phyloP scores from a whole-genome alignment of 495 filamentous ascomycete species.

The Aspergillus nanangensis region DNA sequence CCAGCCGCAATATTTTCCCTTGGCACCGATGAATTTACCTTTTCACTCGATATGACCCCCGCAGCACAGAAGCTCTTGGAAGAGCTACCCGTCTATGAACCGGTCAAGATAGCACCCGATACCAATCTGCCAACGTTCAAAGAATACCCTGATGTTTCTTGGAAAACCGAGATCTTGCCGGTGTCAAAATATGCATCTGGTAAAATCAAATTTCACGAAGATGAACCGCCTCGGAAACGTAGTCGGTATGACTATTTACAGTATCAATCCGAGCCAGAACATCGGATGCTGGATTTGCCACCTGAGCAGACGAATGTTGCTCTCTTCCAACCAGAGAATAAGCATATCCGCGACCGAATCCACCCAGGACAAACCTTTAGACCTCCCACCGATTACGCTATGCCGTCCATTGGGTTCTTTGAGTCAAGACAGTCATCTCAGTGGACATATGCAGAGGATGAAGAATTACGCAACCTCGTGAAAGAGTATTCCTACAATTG shows the following conservation, averaged over 20 bases:
- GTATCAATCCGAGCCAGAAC: constrained; percentile 59
- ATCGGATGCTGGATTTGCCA: constrained; percentile 45
- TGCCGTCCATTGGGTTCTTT: constrained; percentile 86
- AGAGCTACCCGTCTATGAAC: constrained; percentile 75
- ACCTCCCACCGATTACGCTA: constrained; percentile 82
- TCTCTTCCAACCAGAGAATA: constrained; percentile 85
- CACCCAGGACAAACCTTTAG: constrained; percentile 91
- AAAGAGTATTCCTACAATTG: constrained; percentile 96
- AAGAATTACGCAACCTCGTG: constrained; percentile 77
- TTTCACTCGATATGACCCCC: constrained; percentile 70
- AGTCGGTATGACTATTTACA: constrained; percentile 73
- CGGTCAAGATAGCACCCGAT: constrained; percentile 55
- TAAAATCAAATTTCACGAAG: constrained; percentile 65
- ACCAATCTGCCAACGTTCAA: constrained; percentile 51
- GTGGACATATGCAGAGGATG: constrained; percentile 86
- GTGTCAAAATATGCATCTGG: constrained; percentile 81
- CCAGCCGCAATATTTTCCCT: constrained; percentile 81
- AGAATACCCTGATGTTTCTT: constrained; percentile 60
- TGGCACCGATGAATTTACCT: constrained; percentile 74
- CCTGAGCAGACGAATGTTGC: constrained; percentile 77
- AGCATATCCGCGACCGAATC: constrained; percentile 80
- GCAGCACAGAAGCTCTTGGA: constrained; percentile 76
- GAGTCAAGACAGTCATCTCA: constrained; percentile 81
- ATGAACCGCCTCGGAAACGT: constrained; percentile 66
- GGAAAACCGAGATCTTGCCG: constrained; percentile 74